These are phyloP conservation scores for Suillus paluster DNA, from an alignment of 768 basidiomycete species.

Conservation along the genomic window DNA sequence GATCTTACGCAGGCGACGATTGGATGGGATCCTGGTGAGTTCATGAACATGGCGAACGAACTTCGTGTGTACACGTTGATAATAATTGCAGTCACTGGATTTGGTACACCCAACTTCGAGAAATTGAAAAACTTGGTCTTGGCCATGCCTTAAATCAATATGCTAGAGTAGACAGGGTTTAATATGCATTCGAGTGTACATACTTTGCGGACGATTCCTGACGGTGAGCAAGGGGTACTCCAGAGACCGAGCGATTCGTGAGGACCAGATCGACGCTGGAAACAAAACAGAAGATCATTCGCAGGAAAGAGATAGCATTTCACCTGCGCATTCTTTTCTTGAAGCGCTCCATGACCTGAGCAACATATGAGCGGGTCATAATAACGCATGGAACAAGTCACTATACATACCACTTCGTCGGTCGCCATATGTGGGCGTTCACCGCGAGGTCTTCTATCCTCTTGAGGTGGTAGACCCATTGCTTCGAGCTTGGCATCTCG, in stretches of 20 bases:
- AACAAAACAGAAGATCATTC: slow-evolving; percentile 5
- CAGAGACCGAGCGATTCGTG: background rate
- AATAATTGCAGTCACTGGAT: slow-evolving; percentile 49
- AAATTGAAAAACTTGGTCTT: slow-evolving; percentile 46
- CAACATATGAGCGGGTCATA: slow-evolving; percentile 2
- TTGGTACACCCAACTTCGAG: slow-evolving; percentile 58
- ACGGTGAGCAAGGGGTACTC: background rate
- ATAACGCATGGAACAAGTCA: slow-evolving; percentile 5
- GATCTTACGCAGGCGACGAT: slow-evolving; percentile 42
- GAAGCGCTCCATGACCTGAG: slow-evolving; percentile 94
- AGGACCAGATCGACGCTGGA: background rate
- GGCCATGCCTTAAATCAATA: slow-evolving; percentile 10
- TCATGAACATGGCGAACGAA: slow-evolving; percentile 17
- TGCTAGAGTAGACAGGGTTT: background rate
- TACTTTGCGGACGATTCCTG: background rate
- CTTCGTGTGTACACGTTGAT: slow-evolving; percentile 14
- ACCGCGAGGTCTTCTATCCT: slow-evolving; percentile 43
- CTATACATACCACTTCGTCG: slow-evolving; percentile 83
- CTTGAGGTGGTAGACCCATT: slow-evolving; percentile 67
- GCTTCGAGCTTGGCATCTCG: slow-evolving; percentile 89
- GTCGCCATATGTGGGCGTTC: slow-evolving; percentile 83
- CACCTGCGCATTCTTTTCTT: slow-evolving; percentile 93
- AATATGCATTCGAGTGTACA: background rate
- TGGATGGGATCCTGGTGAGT: slow-evolving; percentile 66
- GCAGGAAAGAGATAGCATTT: slow-evolving; percentile 16